Evolutionary conservation across 768 basidiomycete genomes (phyloP).

Genomic region (Psilocybe azurescens): DNA sequence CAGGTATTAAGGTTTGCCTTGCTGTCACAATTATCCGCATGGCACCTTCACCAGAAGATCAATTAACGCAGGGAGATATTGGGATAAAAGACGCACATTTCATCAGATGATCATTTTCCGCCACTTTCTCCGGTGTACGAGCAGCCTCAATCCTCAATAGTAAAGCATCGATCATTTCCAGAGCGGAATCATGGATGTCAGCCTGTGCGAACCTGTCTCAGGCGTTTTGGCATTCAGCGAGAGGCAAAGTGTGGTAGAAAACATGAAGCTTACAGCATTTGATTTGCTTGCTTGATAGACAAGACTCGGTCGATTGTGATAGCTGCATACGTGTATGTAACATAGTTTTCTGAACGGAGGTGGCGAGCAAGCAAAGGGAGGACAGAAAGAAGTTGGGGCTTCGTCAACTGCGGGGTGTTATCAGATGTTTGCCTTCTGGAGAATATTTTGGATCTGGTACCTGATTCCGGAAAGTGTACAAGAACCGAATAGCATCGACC

Average conservation of each 20-base stretch:
- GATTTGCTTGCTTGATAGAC: conserved; percentile 82
- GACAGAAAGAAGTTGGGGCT: conserved; percentile 91
- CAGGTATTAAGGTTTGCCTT: conserved; percentile 74
- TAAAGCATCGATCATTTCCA: conserved; percentile 70
- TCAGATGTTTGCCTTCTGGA: conserved; percentile 2
- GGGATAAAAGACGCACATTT: conserved; percentile 68
- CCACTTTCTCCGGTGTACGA: conserved; percentile 87
- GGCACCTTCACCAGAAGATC: conserved; percentile 57
- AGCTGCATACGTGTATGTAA: conserved; percentile 95
- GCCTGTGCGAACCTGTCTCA: conserved; percentile 77
- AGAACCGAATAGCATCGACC: conserved; percentile 94
- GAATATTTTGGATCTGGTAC: conserved; percentile 41
- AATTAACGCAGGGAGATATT: not conserved
- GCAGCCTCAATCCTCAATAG: conserved; percentile 81
- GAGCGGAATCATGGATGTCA: conserved; percentile 87
- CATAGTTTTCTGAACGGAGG: conserved; percentile 84
- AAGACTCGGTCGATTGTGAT: conserved; percentile 97
- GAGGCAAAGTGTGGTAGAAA: not conserved
- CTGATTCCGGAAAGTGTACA: conserved; percentile 96
- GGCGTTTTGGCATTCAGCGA: conserved; percentile 10
- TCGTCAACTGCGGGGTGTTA: conserved; percentile 68
- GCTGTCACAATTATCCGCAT: conserved; percentile 95
- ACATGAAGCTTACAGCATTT: conserved; percentile 64
- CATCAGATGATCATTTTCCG: conserved; percentile 98
- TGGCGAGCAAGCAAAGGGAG: conserved; percentile 86